Percentiles rank a stretch among this genome's conserved stretches.
Conservation (phyloP, 306 rosid species). For the Hippophae tibetana region DNA sequence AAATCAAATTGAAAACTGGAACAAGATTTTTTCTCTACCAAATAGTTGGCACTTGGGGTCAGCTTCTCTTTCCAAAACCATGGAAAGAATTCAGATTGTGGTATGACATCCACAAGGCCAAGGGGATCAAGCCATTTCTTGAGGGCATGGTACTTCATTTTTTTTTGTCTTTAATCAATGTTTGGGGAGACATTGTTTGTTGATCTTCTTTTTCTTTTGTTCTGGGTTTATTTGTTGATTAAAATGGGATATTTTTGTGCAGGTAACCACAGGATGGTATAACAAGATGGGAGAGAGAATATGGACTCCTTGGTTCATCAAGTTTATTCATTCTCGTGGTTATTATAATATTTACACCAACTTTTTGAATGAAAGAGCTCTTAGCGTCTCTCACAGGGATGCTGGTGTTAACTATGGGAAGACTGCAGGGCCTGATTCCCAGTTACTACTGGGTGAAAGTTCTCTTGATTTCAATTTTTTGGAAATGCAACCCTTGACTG, state of each 20-base stretch:
- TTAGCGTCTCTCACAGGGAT: slow-evolving; percentile 91
- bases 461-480: slow-evolving; percentile 48
- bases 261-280: slow-evolving; percentile 95
- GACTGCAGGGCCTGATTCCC: slow-evolving; percentile 94
- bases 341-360: slow-evolving; percentile 76
- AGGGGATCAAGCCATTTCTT: slow-evolving; percentile 60
- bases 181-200: not conserved
- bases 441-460: slow-evolving; percentile 51
- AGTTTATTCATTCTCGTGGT: slow-evolving; percentile 73
- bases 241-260: slow-evolving; percentile 22
- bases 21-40: slow-evolving; percentile 71
- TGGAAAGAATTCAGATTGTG: slow-evolving; percentile 99
- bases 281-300: slow-evolving; percentile 84
- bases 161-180: slow-evolving; percentile 6
- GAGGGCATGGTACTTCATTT: slow-evolving; percentile 69
- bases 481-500: slow-evolving; percentile 56
- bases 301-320: slow-evolving; percentile 99
- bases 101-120: slow-evolving; percentile 78
- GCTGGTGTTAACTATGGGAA: slow-evolving; percentile 92
- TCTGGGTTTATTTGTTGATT: slow-evolving; percentile 16
- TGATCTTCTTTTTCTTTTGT: not conserved
- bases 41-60: slow-evolving; percentile 97
- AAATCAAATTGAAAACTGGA: slow-evolving; percentile 46
- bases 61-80: slow-evolving; percentile 90
- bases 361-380: slow-evolving; percentile 67